phyloP scores from a whole-genome alignment of 306 rosid species.

The Sesbania bispinosa region DNA sequence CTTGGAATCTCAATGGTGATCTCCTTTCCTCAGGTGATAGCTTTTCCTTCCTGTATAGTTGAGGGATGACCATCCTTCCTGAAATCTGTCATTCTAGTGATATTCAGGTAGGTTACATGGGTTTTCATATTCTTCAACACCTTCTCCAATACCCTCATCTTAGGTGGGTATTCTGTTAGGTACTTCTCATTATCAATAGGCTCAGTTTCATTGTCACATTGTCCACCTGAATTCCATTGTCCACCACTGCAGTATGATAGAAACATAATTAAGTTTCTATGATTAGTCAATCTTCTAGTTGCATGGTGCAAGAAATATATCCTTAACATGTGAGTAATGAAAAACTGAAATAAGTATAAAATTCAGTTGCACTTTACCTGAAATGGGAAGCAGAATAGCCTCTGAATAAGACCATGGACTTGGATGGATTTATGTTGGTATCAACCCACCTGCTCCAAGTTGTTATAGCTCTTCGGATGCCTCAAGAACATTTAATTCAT shows the following conservation, averaged over 20 bases:
- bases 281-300: constrained; percentile 9
- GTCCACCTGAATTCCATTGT: constrained; percentile 97
- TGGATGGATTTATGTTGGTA: constrained; percentile 58
- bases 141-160: constrained; percentile 72
- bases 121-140: constrained; percentile 79
- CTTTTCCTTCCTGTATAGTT: constrained; percentile 66
- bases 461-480: constrained; percentile 87
- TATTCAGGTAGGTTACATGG: constrained; percentile 65
- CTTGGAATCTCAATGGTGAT: constrained; percentile 67
- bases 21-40: constrained; percentile 51
- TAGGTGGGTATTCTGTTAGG: constrained; percentile 60
- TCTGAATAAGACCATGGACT: constrained; percentile 73
- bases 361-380: constrained; percentile 48
- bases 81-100: constrained; percentile 88
- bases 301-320: not conserved
- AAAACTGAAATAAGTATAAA: not conserved
- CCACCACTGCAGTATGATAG: constrained; percentile 72
- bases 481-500: constrained; percentile 77
- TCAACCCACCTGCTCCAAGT: constrained; percentile 98
- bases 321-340: not conserved
- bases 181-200: constrained; percentile 75
- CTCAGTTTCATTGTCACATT: constrained; percentile 66
- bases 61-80: constrained; percentile 98
- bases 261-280: not conserved
- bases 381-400: constrained; percentile 96